phyloP scores from a whole-genome alignment of 2,329 filamentous ascomycete genomes.

The Ophiostoma ulmi region DNA sequence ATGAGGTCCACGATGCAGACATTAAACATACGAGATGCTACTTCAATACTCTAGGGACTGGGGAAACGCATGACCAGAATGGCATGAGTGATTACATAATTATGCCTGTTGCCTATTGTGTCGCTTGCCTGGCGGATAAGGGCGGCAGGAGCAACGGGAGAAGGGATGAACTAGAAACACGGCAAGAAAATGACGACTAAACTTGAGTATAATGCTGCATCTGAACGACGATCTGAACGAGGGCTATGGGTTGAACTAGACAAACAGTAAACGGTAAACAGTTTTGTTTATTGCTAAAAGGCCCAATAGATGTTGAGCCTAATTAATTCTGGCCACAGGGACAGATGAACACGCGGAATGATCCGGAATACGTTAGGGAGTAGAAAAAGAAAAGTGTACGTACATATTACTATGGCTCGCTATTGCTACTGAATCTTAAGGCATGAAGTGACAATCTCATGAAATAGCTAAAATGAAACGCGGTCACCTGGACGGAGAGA shows the following conservation, averaged over 20 bases:
- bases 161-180: not conserved
- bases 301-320: not conserved
- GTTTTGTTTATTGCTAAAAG: not conserved
- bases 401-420: not conserved
- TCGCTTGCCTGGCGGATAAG: not conserved
- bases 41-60: too few relatives aligned
- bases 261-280: not conserved
- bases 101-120: not conserved
- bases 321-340: not conserved
- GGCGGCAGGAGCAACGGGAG: not conserved
- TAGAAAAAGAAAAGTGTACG: not conserved
- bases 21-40: not conserved
- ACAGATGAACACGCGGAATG: constrained; percentile 6
- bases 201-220: not conserved
- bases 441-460: not conserved
- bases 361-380: not conserved
- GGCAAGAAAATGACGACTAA: not conserved
- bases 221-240: not conserved
- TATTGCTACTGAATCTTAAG: not conserved
- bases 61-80: not conserved
- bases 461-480: not conserved
- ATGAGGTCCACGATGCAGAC: not conserved
- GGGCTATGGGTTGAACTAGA: not conserved
- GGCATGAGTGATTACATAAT: not conserved
- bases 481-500: not conserved